Evolutionary conservation across 306 rosid genomes (phyloP).

Genomic region (Trifolium dubium): DNA sequence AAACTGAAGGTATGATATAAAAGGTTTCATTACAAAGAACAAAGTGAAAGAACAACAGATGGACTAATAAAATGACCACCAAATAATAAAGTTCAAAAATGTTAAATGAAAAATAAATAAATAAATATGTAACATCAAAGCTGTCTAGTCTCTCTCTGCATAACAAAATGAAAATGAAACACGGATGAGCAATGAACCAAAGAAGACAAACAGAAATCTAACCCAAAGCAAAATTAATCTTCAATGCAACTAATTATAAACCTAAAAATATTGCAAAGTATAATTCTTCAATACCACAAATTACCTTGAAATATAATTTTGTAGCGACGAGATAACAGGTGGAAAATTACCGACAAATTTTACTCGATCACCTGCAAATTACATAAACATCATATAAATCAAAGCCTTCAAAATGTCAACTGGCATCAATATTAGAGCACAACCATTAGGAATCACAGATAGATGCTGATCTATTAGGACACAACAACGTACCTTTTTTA

Average conservation of each 20-base stretch:
- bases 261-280: slow-evolving; percentile 1
- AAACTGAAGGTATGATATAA: not conserved
- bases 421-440: slow-evolving; percentile 29
- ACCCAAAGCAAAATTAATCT: no score
- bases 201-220: no score
- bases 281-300: slow-evolving; percentile 16
- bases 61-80: no score
- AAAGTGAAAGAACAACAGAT: no score
- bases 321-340: slow-evolving; percentile 50
- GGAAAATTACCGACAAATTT: slow-evolving; percentile 73
- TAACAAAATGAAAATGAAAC: slow-evolving; percentile 13
- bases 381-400: slow-evolving; percentile 22
- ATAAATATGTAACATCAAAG: no score
- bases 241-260: not conserved
- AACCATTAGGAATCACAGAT: slow-evolving; percentile 13
- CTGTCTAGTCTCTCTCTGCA: no score
- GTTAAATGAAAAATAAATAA: no score
- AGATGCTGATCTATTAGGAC: slow-evolving; percentile 19
- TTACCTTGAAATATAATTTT: slow-evolving; percentile 67
- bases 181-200: not conserved
- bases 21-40: not conserved
- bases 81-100: no score
- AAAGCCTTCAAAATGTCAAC: slow-evolving; percentile 19
- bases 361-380: slow-evolving; percentile 82
- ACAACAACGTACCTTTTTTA: slow-evolving; percentile 59